Evolutionary conservation across 1,284 basidiomycete species (phyloP).

Genomic region (Flammula alnicola): DNA sequence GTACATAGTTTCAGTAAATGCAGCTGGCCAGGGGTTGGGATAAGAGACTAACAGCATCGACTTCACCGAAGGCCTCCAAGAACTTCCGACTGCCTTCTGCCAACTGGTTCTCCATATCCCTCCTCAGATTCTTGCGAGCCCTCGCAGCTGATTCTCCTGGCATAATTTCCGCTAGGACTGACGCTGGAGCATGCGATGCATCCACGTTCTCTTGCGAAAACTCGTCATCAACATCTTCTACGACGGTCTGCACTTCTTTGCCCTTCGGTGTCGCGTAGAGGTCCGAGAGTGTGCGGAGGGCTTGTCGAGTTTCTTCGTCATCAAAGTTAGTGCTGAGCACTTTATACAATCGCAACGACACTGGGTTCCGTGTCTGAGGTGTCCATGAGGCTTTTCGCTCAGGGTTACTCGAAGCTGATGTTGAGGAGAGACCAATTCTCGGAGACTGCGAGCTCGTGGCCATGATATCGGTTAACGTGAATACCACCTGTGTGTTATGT

Average conservation of each 20-base stretch:
- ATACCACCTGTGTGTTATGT: no score
- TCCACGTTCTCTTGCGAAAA: slow-evolving; percentile 34
- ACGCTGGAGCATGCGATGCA: neutral
- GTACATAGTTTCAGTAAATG: slow-evolving; percentile 14
- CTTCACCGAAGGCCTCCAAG: slow-evolving; percentile 81
- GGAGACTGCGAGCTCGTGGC: no score
- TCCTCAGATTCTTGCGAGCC: slow-evolving; percentile 79
- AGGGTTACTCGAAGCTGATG: slow-evolving; percentile 12
- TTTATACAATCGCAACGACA: slow-evolving; percentile 86
- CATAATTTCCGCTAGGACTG: slow-evolving; percentile 27
- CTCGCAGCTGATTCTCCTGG: slow-evolving; percentile 62
- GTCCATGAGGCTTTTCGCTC: slow-evolving; percentile 29
- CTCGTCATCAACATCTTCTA: slow-evolving; percentile 40
- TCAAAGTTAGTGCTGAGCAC: slow-evolving; percentile 85
- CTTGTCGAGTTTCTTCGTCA: slow-evolving; percentile 79
- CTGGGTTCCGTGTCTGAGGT: slow-evolving; percentile 58
- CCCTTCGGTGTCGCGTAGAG: slow-evolving; percentile 58
- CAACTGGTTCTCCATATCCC: slow-evolving; percentile 84
- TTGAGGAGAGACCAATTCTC: slow-evolving; percentile 11
- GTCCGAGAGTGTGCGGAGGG: slow-evolving; percentile 81
- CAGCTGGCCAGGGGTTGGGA: slow-evolving; percentile 1
- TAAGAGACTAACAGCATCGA: slow-evolving; percentile 75
- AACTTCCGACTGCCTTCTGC: slow-evolving; percentile 83
- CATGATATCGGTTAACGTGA: no score
- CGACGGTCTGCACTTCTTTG: slow-evolving; percentile 34